These are phyloP conservation scores for Babesia divergens DNA, from an alignment of 169 alveolate species.

Conservation along the genomic window DNA sequence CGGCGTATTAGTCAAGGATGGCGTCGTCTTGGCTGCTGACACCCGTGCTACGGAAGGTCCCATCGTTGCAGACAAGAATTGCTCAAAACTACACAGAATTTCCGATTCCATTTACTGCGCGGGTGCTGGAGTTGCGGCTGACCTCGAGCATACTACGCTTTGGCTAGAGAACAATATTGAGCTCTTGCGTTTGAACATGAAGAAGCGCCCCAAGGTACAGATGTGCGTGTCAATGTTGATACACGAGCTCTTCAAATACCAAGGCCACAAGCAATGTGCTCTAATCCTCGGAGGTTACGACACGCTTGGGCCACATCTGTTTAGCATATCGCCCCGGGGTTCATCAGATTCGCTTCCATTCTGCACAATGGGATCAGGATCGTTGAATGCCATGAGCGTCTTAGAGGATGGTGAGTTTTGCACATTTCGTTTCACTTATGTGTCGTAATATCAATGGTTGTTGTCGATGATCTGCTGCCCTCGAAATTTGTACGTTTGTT, in stretches of 20 bases:
- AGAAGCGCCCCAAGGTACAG: slow-evolving; percentile 85
- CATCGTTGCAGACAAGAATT: slow-evolving; percentile 96
- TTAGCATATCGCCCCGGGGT: slow-evolving; percentile 95
- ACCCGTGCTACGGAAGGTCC: slow-evolving; percentile 98
- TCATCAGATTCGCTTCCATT: slow-evolving; percentile 88
- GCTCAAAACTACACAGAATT: slow-evolving; percentile 92
- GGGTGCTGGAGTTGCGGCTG: slow-evolving; percentile 99
- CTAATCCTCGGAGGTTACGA: slow-evolving; percentile 97
- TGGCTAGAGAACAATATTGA: slow-evolving; percentile 88
- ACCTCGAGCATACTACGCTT: slow-evolving; percentile 91
- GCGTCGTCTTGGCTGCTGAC: slow-evolving; percentile 98
- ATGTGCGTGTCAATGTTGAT: slow-evolving; percentile 87
- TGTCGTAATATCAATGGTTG: neutral
- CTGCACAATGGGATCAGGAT: slow-evolving; percentile 98
- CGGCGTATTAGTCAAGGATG: slow-evolving; percentile 91
- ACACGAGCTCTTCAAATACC: slow-evolving; percentile 87
- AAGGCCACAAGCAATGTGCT: slow-evolving; percentile 96
- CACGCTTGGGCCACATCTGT: slow-evolving; percentile 92
- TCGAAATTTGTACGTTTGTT: neutral
- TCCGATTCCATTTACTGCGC: slow-evolving; percentile 95
- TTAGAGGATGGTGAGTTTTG: slow-evolving; percentile 83
- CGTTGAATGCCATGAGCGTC: slow-evolving; percentile 94
- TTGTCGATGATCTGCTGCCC: neutral
- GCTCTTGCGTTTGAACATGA: slow-evolving; percentile 90
- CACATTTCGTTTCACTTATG: neutral